These are phyloP conservation scores for Phoma sp. DNA, from an alignment of 2,329 filamentous ascomycete species.

Conservation along the genomic window DNA sequence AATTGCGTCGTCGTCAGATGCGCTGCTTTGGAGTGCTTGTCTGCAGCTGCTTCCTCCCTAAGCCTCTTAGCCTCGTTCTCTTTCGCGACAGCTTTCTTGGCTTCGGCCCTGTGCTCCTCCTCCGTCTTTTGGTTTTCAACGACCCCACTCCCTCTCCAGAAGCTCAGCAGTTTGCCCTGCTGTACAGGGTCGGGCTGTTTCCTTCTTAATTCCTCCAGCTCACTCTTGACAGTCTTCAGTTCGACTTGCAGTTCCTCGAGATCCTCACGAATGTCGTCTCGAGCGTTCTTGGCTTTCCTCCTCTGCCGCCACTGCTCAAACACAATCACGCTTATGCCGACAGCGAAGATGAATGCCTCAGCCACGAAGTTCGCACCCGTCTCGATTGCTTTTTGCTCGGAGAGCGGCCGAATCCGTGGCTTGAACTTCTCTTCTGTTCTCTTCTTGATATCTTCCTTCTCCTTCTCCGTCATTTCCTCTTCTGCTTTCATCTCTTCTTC, in stretches of 20 bases:
- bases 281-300: constrained; percentile 64
- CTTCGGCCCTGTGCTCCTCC: constrained; percentile 18
- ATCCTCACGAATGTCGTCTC: constrained; percentile 66
- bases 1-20: background rate
- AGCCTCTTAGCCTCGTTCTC: constrained; percentile 17
- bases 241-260: constrained; percentile 63
- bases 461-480: constrained; percentile 56
- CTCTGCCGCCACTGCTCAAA: constrained; percentile 67
- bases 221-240: constrained; percentile 45
- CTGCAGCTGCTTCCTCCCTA: constrained; percentile 8
- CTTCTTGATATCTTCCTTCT: constrained; percentile 57
- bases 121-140: constrained; percentile 24
- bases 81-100: constrained; percentile 9
- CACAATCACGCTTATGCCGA: constrained; percentile 67
- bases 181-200: constrained; percentile 35
- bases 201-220: constrained; percentile 51
- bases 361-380: constrained; percentile 72
- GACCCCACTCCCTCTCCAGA: constrained; percentile 37
- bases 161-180: constrained; percentile 36
- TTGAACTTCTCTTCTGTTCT: constrained; percentile 46
- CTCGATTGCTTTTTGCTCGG: constrained; percentile 72
- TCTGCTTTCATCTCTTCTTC: constrained; percentile 65
- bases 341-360: constrained; percentile 70
- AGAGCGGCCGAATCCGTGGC: constrained; percentile 68
- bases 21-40: constrained; percentile 1